Percentiles rank a stretch among this genome's conserved stretches.
These are phyloP conservation scores for Cutaneotrichosporon dermatis DNA, from an alignment of 1,284 basidiomycete genomes.

Conservation along the genomic window DNA sequence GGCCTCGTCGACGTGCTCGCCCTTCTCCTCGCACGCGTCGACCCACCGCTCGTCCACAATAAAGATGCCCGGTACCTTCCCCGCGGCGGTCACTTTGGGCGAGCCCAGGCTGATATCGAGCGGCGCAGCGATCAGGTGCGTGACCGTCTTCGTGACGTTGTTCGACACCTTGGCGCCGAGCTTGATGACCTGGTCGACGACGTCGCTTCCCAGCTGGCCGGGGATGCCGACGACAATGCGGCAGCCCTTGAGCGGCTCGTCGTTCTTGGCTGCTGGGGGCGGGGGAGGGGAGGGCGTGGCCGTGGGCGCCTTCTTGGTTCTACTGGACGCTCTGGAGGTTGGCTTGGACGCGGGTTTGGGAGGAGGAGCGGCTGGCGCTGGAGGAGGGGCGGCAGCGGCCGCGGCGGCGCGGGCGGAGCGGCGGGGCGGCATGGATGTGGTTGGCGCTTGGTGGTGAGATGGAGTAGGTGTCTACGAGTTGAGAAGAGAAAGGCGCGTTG, in stretches of 20 bases:
- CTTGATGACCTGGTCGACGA: conserved; percentile 1
- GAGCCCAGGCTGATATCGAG: neutral
- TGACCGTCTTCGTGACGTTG: conserved; percentile 15
- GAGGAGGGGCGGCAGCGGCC: conserved; percentile 3
- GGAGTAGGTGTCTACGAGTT: too few relatives aligned
- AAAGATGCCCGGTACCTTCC: neutral
- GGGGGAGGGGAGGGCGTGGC: neutral
- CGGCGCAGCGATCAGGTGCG: conserved; percentile 13
- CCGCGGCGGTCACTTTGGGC: neutral
- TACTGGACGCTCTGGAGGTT: neutral
- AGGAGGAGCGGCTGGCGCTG: neutral
- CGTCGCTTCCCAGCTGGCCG: conserved; percentile 3
- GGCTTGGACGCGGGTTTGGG: conserved; percentile 1
- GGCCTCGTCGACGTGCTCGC: conserved; percentile 3
- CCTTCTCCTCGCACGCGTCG: conserved; percentile 9
- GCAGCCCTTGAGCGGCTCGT: conserved; percentile 8
- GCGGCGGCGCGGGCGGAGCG: conserved; percentile 10
- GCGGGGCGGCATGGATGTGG: conserved; percentile 6
- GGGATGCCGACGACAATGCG: conserved; percentile 8
- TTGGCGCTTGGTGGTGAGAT: too few relatives aligned
- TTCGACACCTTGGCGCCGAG: conserved; percentile 11
- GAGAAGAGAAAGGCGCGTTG: neutral
- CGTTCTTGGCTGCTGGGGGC: neutral
- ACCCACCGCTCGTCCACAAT: conserved; percentile 15
- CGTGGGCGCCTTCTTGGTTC: neutral